Conservation (phyloP, 176 grass and related monocot species). For the Phyllostachys edulis region DNA sequence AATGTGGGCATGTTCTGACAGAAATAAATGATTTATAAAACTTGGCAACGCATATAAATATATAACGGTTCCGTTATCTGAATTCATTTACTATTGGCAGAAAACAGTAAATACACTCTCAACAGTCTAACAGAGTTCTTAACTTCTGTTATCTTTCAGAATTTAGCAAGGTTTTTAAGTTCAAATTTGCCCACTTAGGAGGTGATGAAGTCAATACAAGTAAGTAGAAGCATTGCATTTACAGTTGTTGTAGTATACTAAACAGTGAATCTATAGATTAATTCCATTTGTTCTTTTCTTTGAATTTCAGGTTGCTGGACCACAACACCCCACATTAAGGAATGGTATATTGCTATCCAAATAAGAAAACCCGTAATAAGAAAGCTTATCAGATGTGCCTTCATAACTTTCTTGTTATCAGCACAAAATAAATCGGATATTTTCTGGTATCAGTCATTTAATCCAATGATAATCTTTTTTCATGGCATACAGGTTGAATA, state of each 20-base stretch:
- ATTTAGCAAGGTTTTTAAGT: constrained; percentile 95
- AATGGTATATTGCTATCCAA: constrained; percentile 55
- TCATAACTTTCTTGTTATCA: background rate
- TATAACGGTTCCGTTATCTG: constrained; percentile 13
- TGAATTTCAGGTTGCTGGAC: constrained; percentile 78
- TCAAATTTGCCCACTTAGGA: constrained; percentile 87
- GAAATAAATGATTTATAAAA: background rate
- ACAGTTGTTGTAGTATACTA: constrained; percentile 5
- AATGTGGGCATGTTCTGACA: background rate
- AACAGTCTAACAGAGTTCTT: constrained; percentile 8
- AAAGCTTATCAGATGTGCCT: constrained; percentile 27
- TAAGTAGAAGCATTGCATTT: constrained; percentile 48
- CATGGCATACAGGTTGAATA: constrained; percentile 53
- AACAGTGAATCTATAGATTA: constrained; percentile 18
- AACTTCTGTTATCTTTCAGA: constrained; percentile 61
- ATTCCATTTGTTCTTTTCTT: constrained; percentile 24
- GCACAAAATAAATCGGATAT: constrained; percentile 1
- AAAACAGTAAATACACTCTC: constrained; percentile 26
- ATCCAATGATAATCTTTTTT: constrained; percentile 31
- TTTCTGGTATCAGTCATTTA: constrained; percentile 11
- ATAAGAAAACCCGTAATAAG: constrained; percentile 34
- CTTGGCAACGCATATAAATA: background rate
- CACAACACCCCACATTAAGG: constrained; percentile 56
- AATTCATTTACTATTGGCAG: background rate
- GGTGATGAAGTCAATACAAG: constrained; percentile 92